Percentiles rank a stretch among this genome's conserved stretches.
Conservation (phyloP, 75 land plant species). For the Chamaecyparis obtusa region DNA sequence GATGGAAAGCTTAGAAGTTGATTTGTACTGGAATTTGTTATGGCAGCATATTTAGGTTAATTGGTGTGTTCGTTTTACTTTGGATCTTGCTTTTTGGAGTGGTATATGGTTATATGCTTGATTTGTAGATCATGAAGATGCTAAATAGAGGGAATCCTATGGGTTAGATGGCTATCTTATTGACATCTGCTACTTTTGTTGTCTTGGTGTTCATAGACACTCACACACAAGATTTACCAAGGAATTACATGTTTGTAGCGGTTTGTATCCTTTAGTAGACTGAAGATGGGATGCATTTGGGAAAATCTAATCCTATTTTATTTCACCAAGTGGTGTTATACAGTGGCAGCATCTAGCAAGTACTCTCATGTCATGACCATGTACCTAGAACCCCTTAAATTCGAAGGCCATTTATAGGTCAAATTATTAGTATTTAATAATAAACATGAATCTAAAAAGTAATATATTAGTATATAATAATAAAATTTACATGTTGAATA, state of each 20-base stretch:
- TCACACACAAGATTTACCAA: background rate
- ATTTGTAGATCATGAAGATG: background rate
- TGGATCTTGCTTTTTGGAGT: background rate
- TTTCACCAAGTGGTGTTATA: no score
- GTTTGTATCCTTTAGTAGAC: background rate
- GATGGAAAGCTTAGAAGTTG: background rate
- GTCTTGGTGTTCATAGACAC: background rate
- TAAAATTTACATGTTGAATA: no score
- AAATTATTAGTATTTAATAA: no score
- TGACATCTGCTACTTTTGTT: background rate
- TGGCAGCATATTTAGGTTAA: background rate
- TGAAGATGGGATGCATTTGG: background rate
- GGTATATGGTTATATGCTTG: background rate
- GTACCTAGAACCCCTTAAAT: no score
- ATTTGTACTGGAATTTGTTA: background rate
- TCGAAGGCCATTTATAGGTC: no score
- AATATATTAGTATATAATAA: no score
- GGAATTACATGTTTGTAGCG: background rate
- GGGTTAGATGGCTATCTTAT: background rate
- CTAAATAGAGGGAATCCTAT: background rate
- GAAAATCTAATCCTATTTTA: background rate
- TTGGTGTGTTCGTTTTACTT: background rate
- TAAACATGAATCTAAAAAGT: no score
- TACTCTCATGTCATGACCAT: no score
- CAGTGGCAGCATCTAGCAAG: no score